A percentile compares a stretch with the other conserved stretches of the same genome.
These are phyloP conservation scores for Glycyrrhiza uralensis DNA, from an alignment of 306 rosid genomes.

Conservation along the genomic window DNA sequence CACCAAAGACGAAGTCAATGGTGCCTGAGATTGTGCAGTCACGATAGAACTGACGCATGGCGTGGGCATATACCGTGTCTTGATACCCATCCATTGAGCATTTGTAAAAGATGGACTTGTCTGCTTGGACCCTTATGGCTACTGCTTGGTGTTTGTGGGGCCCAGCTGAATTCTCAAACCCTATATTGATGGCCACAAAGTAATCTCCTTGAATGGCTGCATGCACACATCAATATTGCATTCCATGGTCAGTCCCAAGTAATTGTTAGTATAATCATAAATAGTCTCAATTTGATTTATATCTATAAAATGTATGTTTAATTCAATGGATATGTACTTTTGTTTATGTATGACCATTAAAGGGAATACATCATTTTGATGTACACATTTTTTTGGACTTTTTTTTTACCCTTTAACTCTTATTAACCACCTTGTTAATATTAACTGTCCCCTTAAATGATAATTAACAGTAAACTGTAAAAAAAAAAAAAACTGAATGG, in stretches of 20 bases:
- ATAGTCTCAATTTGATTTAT: too few relatives aligned
- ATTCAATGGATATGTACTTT: too few relatives aligned
- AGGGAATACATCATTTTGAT: too few relatives aligned
- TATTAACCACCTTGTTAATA: too few relatives aligned
- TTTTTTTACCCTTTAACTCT: too few relatives aligned
- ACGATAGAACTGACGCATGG: slow-evolving; percentile 69
- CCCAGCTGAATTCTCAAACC: slow-evolving; percentile 73
- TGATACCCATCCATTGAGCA: slow-evolving; percentile 70
- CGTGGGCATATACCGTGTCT: slow-evolving; percentile 61
- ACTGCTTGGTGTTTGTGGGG: slow-evolving; percentile 66
- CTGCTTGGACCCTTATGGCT: slow-evolving; percentile 69
- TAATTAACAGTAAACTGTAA: too few relatives aligned
- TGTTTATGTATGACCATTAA: too few relatives aligned
- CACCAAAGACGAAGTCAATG: slow-evolving; percentile 70
- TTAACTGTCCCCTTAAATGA: too few relatives aligned
- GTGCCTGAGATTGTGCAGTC: slow-evolving; percentile 77
- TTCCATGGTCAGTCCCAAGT: neutral
- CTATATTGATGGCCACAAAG: slow-evolving; percentile 56
- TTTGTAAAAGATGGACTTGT: slow-evolving; percentile 48
- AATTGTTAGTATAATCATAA: neutral
- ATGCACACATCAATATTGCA: neutral
- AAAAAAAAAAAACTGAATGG: too few relatives aligned
- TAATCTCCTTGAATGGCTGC: slow-evolving; percentile 56
- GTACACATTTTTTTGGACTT: too few relatives aligned
- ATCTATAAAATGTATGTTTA: too few relatives aligned